Percentiles rank a stretch among this genome's conserved stretches.
phyloP scores from a whole-genome alignment of 306 rosid species.

The Elaeagnus macrophylla region DNA sequence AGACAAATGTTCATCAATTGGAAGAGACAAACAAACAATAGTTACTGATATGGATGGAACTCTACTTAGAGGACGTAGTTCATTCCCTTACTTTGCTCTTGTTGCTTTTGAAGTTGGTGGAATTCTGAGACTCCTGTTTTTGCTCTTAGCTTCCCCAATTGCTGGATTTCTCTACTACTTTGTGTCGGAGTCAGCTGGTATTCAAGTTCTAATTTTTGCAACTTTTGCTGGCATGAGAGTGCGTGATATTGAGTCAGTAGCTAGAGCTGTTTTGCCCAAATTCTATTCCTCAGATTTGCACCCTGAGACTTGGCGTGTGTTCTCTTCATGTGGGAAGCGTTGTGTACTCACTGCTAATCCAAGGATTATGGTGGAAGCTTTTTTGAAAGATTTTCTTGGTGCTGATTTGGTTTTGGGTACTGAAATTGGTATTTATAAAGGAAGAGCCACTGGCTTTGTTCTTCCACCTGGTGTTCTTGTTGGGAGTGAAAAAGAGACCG shows the following conservation, averaged over 20 bases:
- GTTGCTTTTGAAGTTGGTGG: slow-evolving; percentile 81
- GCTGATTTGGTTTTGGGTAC: slow-evolving; percentile 67
- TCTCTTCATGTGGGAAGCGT: slow-evolving; percentile 53
- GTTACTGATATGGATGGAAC: slow-evolving; percentile 94
- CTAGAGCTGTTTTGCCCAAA: slow-evolving; percentile 70
- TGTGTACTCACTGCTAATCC: slow-evolving; percentile 71
- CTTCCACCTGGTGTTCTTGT: slow-evolving; percentile 48
- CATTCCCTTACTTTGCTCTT: slow-evolving; percentile 75
- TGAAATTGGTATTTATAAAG: slow-evolving; percentile 35
- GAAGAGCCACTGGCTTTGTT: slow-evolving; percentile 71
- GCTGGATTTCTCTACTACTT: slow-evolving; percentile 67
- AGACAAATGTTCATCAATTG: slow-evolving; percentile 43
- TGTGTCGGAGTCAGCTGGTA: slow-evolving; percentile 65
- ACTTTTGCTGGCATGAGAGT: slow-evolving; percentile 52
- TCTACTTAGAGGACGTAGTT: slow-evolving; percentile 57
- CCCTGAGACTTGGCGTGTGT: slow-evolving; percentile 62
- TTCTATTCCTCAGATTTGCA: slow-evolving; percentile 55
- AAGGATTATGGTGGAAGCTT: slow-evolving; percentile 71
- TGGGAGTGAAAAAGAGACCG: slow-evolving; percentile 51
- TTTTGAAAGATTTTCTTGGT: slow-evolving; percentile 57
- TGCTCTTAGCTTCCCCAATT: slow-evolving; percentile 45
- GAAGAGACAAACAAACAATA: slow-evolving; percentile 58
- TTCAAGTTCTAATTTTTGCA: slow-evolving; percentile 53
- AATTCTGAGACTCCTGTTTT: slow-evolving; percentile 46
- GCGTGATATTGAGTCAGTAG: slow-evolving; percentile 52